A percentile compares a stretch with the other conserved stretches of the same genome.
Conservation (phyloP, 2,329 filamentous ascomycete genomes). For the Fusarium bulbicola region DNA sequence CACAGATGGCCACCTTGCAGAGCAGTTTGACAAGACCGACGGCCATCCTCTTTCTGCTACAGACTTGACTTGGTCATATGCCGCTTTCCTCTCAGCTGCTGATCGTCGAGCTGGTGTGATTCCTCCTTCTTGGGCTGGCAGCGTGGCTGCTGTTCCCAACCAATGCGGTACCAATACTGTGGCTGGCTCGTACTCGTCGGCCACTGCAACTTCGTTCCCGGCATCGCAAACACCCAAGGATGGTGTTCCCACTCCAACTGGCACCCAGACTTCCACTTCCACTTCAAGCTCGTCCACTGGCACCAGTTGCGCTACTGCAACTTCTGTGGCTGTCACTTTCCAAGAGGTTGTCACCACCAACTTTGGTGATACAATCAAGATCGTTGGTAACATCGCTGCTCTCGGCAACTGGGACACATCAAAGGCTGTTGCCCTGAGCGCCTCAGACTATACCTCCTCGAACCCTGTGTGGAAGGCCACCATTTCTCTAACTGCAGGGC, state of each 20-base stretch:
- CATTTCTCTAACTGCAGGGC: slow-evolving; percentile 64
- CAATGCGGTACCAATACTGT: slow-evolving; percentile 59
- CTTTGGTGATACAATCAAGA: slow-evolving; percentile 71
- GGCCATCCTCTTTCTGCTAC: slow-evolving; percentile 68
- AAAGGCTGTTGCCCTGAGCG: slow-evolving; percentile 65
- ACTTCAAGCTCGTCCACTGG: slow-evolving; percentile 42
- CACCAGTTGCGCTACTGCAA: slow-evolving; percentile 50
- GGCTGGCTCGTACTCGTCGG: slow-evolving; percentile 60
- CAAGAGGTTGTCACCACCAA: slow-evolving; percentile 64
- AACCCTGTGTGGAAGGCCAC: slow-evolving; percentile 71
- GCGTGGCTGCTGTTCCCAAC: slow-evolving; percentile 57
- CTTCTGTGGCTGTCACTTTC: slow-evolving; percentile 69
- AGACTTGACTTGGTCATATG: slow-evolving; percentile 79
- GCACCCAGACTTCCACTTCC: slow-evolving; percentile 38
- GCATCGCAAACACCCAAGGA: slow-evolving; percentile 56
- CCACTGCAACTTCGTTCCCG: slow-evolving; percentile 60
- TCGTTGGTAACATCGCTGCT: slow-evolving; percentile 66
- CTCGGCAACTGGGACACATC: slow-evolving; percentile 71
- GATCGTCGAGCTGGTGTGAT: slow-evolving; percentile 64
- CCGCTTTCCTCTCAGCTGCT: slow-evolving; percentile 71
- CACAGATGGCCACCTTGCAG: slow-evolving; percentile 69
- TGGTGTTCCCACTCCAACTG: slow-evolving; percentile 46
- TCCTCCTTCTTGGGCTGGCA: slow-evolving; percentile 65
- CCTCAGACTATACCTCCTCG: slow-evolving; percentile 64
- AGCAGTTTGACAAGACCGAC: slow-evolving; percentile 69